These are phyloP conservation scores for Amaranthus cruentus DNA, from an alignment of 148 eudicot genomes.

Conservation along the genomic window DNA sequence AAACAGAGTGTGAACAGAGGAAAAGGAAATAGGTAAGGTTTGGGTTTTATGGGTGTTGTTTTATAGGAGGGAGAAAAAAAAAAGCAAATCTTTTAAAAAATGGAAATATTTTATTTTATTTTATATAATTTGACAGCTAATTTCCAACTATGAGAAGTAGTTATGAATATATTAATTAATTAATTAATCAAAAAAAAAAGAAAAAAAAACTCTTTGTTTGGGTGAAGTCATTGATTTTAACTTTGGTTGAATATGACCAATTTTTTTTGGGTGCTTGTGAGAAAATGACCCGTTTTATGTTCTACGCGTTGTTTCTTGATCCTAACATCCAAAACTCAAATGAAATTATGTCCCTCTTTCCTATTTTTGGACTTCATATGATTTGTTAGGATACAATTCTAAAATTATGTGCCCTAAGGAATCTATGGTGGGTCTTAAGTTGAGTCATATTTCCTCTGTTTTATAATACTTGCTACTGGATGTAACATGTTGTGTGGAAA, in stretches of 20 bases:
- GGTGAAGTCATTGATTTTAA: conserved; percentile 37
- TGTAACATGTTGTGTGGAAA: too few species aligned
- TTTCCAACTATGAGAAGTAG: conserved; percentile 30
- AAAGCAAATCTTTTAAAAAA: not conserved
- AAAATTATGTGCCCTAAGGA: too few species aligned
- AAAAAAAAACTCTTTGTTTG: not conserved
- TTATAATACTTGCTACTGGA: too few species aligned
- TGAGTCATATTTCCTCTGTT: too few species aligned
- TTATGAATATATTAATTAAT: conserved; percentile 12
- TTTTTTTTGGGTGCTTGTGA: conserved; percentile 20
- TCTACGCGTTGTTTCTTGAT: conserved; percentile 10
- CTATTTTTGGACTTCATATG: too few species aligned
- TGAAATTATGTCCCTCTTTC: not conserved
- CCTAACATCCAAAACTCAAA: too few species aligned
- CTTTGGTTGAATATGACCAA: conserved; percentile 27
- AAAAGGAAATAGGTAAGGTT: conserved; percentile 15
- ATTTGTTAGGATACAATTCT: too few species aligned
- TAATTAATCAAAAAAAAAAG: not conserved
- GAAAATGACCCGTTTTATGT: conserved; percentile 17
- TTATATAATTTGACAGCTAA: conserved; percentile 29
- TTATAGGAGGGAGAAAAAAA: conserved; percentile 3
- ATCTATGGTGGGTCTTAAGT: too few species aligned
- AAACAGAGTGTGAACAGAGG: not conserved
- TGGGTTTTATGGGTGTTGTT: conserved; percentile 6
- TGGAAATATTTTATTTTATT: not conserved